Base-by-base conservation (phyloP, 2,329 filamentous ascomycete genomes). In the Cephalotrichum gorgonifer region DNA sequence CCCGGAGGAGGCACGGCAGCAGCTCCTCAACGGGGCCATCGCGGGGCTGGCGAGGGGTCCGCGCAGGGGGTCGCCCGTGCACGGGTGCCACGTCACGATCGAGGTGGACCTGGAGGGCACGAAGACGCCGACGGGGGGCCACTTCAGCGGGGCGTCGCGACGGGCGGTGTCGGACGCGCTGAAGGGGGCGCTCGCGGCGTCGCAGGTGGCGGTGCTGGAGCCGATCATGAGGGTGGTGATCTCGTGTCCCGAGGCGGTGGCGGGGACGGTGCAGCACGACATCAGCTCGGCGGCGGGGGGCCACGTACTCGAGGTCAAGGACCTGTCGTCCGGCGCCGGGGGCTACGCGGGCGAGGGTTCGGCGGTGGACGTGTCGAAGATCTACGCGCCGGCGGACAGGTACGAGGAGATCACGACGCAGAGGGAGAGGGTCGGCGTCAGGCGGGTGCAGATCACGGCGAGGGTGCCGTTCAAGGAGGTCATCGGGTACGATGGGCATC, bases 381-480 rank as follows among this genome's bases (percentile, higher is more conserved):
- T 98, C 14, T 98, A 97, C 63, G 82, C 87, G 1, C 93, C 91
- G 1, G 84, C 84, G 0, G 91, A 97, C 62, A 89, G 89, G 1
- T 97, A 81, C 57, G 76, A 80, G 47, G 73, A 74, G 41, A 67
- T 78, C 44, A 74, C 75, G 25, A 91, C 71, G 62, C 71, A 69
- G 57, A 72, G 68, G 41, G 74, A 73, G 60, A 73, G 70, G 56
- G 72, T 66, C 33, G 68, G 65, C 30, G 65, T 68, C 49, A 68
- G 72, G 43, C 73, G 70, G 68, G 70, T 75, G 51, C 76, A 84
- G 45, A 88, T 98, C 56, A 82, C 85, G 11, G 93, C 90, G 22
- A 81, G 86, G 58, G 91, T 97, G 26, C 93, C 93, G 28, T 73
- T 97, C 58, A 94, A 93, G 67, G 91, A 97, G 66, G 96, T 97